Conservation (phyloP, 2,329 filamentous ascomycete genomes). For the Fusarium staphyleae region DNA sequence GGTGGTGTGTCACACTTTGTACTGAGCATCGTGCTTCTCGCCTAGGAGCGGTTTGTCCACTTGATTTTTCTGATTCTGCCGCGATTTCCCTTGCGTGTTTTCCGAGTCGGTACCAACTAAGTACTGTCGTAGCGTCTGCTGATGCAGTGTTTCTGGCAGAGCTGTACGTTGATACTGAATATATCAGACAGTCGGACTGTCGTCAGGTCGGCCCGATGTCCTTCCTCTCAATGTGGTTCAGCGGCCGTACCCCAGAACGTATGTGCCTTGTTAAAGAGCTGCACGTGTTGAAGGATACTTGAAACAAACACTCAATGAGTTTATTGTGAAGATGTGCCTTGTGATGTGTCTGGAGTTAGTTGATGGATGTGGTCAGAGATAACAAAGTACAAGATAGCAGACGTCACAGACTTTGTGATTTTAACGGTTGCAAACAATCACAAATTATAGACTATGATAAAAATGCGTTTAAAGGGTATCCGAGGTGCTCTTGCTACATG, state of each 20-base stretch:
- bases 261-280: background rate
- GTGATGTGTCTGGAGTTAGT: constrained; percentile 1
- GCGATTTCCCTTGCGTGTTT: background rate
- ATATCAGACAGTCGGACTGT: background rate
- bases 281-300: constrained; percentile 1
- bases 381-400: background rate
- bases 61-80: background rate
- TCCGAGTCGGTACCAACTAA: background rate
- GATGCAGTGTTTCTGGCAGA: background rate
- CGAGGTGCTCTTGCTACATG: constrained; percentile 25
- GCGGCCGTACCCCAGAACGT: background rate
- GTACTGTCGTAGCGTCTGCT: background rate
- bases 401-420: background rate
- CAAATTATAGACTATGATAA: background rate
- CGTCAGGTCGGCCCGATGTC: background rate
- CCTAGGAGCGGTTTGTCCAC: background rate
- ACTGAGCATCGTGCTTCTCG: constrained; percentile 47
- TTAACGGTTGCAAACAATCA: background rate
- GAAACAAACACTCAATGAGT: background rate
- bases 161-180: background rate
- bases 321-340: background rate
- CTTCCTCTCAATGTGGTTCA: background rate
- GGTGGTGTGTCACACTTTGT: constrained; percentile 36
- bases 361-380: constrained; percentile 9
- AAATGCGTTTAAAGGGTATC: constrained; percentile 27